Percentiles rank a stretch among this genome's conserved stretches.
Conservation (phyloP, 2,329 filamentous ascomycete genomes). For the Eutypa lata region DNA sequence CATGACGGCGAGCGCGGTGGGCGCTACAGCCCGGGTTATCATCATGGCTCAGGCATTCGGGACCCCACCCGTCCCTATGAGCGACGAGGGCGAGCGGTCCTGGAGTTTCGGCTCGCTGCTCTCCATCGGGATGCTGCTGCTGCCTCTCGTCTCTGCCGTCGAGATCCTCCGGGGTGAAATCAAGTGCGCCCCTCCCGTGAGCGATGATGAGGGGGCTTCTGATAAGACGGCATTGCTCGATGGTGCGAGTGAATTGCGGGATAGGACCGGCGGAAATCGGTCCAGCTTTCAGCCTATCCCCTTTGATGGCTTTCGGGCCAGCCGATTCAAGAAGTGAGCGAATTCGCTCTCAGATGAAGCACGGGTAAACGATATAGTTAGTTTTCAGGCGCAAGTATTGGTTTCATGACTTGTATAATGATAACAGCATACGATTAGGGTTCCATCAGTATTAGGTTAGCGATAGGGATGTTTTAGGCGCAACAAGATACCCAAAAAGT, state of each 20-base stretch:
- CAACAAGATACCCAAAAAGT: too few relatives aligned
- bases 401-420: too few relatives aligned
- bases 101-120: conserved; percentile 65
- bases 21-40: conserved; percentile 55
- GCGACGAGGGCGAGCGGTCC: conserved; percentile 49
- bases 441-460: too few relatives aligned
- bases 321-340: neutral
- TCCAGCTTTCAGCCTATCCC: conserved; percentile 43
- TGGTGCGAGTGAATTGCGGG: too few relatives aligned
- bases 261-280: conserved; percentile 11
- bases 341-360: neutral
- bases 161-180: conserved; percentile 54
- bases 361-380: too few relatives aligned
- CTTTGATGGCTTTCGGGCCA: conserved; percentile 32
- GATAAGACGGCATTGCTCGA: conserved; percentile 17
- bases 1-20: conserved; percentile 56
- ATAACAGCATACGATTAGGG: too few relatives aligned
- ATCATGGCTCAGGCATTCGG: conserved; percentile 61
- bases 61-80: conserved; percentile 44
- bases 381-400: too few relatives aligned
- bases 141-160: conserved; percentile 57
- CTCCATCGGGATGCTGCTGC: conserved; percentile 54
- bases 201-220: conserved; percentile 12
- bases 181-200: conserved; percentile 25
- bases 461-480: too few relatives aligned